A percentile compares a stretch with the other conserved stretches of the same genome.
Conservation (phyloP, 2,329 filamentous ascomycete species). For the Xylaria digitata region DNA sequence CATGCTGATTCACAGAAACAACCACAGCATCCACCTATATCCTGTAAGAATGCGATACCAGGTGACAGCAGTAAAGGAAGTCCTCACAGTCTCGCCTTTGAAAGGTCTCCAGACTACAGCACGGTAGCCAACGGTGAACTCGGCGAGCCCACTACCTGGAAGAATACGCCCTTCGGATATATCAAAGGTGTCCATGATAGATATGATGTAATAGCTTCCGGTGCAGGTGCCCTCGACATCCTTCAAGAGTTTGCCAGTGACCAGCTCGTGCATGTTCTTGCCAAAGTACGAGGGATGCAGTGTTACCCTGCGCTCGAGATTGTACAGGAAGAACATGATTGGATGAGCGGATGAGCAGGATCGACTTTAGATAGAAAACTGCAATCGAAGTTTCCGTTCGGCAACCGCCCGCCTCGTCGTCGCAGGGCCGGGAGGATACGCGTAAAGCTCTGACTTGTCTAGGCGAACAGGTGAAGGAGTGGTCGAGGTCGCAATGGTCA, state of each 20-base stretch:
- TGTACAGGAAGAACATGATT: conserved; percentile 97
- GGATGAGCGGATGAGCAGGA: not conserved
- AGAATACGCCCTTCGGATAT: conserved; percentile 94
- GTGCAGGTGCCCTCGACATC: conserved; percentile 97
- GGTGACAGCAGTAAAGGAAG: conserved; percentile 27
- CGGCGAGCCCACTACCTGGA: conserved; percentile 88
- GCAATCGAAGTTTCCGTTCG: not conserved
- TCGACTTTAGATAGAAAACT: not conserved
- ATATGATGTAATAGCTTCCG: conserved; percentile 96
- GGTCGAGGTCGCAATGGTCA: conserved; percentile 10
- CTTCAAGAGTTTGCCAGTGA: conserved; percentile 87
- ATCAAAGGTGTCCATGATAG: conserved; percentile 95
- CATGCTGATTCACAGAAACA: conserved; percentile 88
- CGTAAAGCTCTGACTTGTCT: conserved; percentile 4
- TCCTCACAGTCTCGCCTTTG: conserved; percentile 92
- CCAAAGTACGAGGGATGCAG: conserved; percentile 98
- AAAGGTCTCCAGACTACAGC: conserved; percentile 98
- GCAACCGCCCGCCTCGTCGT: not conserved
- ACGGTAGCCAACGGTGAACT: conserved; percentile 94
- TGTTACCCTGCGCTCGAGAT: conserved; percentile 93
- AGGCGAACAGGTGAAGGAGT: not conserved
- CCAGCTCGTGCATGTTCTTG: conserved; percentile 89
- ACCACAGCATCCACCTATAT: conserved; percentile 91
- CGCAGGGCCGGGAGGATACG: not conserved
- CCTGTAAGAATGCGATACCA: conserved; percentile 43